phyloP scores from a whole-genome alignment of 805 yeast species.

The Komagataella pseudopastoris region DNA sequence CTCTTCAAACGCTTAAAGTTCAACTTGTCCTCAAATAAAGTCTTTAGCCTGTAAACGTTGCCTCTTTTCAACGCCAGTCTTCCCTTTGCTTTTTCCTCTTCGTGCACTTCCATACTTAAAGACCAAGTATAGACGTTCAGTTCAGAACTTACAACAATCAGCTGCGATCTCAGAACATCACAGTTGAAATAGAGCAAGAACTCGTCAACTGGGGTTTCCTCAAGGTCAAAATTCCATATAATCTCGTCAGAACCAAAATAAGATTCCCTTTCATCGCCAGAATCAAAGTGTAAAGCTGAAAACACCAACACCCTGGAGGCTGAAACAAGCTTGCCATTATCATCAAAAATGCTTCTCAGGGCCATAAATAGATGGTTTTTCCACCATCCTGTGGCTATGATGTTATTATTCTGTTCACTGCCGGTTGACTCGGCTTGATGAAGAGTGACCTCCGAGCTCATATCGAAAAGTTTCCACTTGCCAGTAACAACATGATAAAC shows the following conservation, averaged over 20 bases:
- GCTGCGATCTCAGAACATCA: conserved; percentile 13
- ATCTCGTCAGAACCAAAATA: conserved; percentile 14
- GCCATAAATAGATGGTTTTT: conserved; percentile 13
- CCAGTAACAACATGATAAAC: conserved; percentile 24
- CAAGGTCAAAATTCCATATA: conserved; percentile 21
- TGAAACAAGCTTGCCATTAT: conserved; percentile 5
- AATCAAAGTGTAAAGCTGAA: conserved; percentile 2
- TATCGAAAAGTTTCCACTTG: conserved; percentile 30
- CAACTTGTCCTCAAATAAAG: not conserved
- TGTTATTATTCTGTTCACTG: not conserved
- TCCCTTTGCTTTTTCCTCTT: not conserved
- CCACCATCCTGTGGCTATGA: conserved; percentile 14
- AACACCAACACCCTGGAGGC: conserved; percentile 18
- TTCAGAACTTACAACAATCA: conserved; percentile 17
- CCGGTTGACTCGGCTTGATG: not conserved
- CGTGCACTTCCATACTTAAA: conserved; percentile 3
- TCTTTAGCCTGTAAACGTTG: conserved; percentile 7
- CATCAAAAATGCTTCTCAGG: conserved; percentile 2
- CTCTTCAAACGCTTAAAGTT: not conserved
- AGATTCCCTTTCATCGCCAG: conserved; percentile 2
- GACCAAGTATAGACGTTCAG: conserved; percentile 22
- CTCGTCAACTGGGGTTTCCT: conserved; percentile 13
- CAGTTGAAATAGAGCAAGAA: conserved; percentile 15
- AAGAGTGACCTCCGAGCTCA: not conserved
- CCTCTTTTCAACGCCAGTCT: conserved; percentile 10